Conservation (phyloP, 176 grass and related monocot species). For the Oryza rufipogon region DNA sequence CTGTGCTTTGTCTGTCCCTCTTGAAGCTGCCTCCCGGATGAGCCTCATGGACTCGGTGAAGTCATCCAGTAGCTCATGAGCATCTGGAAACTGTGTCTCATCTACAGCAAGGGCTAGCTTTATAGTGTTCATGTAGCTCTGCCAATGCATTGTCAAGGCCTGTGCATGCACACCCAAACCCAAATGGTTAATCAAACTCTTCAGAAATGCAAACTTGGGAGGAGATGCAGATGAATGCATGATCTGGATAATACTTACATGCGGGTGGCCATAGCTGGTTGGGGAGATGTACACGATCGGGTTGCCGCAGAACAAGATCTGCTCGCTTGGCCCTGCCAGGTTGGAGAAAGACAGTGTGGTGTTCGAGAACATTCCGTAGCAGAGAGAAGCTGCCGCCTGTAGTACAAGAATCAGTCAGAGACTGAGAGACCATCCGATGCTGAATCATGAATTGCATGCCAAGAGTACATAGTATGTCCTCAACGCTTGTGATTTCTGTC, state of each 20-base stretch:
- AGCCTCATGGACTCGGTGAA: slow-evolving; percentile 63
- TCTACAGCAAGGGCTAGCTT: slow-evolving; percentile 73
- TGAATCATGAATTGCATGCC: background rate
- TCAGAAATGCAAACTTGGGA: background rate
- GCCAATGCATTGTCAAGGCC: slow-evolving; percentile 77
- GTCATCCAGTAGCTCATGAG: slow-evolving; percentile 66
- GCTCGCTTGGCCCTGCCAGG: slow-evolving; percentile 66
- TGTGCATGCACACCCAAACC: slow-evolving; percentile 36
- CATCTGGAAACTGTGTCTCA: slow-evolving; percentile 60
- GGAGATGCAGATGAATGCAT: background rate
- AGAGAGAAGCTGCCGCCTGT: slow-evolving; percentile 62
- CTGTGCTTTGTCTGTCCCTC: background rate
- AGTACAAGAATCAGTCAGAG: background rate
- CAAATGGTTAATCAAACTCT: background rate
- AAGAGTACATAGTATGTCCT: background rate
- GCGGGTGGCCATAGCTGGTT: slow-evolving; percentile 69
- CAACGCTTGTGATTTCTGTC: background rate
- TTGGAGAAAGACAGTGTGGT: slow-evolving; percentile 87
- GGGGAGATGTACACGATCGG: slow-evolving; percentile 77
- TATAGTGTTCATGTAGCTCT: slow-evolving; percentile 76
- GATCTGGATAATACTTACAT: slow-evolving; percentile 49
- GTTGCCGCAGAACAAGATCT: slow-evolving; percentile 68
- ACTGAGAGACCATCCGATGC: background rate
- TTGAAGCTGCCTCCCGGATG: slow-evolving; percentile 57
- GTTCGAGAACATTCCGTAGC: slow-evolving; percentile 53